These are phyloP conservation scores for slime mould (Dictyostelium discoideum) DNA, from an alignment of 78 protist genomes.

Conservation along the genomic window DNA sequence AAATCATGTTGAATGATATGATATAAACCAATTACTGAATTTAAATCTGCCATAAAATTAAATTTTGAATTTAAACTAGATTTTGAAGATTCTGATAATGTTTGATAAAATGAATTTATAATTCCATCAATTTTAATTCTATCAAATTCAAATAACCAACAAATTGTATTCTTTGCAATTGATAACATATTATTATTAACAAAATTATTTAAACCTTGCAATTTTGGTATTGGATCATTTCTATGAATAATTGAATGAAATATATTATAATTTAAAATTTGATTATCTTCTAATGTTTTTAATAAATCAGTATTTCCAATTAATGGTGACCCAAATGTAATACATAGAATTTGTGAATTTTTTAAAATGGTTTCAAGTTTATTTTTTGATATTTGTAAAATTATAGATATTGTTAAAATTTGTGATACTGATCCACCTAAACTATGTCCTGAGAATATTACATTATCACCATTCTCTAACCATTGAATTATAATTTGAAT, in stretches of 20 bases:
- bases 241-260: neutral
- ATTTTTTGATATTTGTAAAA: neutral
- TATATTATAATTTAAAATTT: neutral
- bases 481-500: neutral
- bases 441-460: neutral
- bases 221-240: neutral
- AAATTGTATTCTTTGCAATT: neutral
- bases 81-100: neutral
- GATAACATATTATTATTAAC: too few relatives aligned
- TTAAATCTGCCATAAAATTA: neutral
- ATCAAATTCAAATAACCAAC: neutral
- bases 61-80: neutral
- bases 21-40: neutral
- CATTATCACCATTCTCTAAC: slow-evolving; percentile 1
- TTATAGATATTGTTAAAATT: neutral
- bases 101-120: neutral
- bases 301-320: neutral
- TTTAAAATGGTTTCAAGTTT: neutral
- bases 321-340: neutral
- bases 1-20: neutral
- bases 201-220: neutral
- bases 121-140: neutral
- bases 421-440: neutral
- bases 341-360: neutral
- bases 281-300: neutral